A percentile compares a stretch with the other conserved stretches of the same genome.
These are phyloP conservation scores for Yarrowia osloensis DNA, from an alignment of 805 yeast species.

Conservation along the genomic window DNA sequence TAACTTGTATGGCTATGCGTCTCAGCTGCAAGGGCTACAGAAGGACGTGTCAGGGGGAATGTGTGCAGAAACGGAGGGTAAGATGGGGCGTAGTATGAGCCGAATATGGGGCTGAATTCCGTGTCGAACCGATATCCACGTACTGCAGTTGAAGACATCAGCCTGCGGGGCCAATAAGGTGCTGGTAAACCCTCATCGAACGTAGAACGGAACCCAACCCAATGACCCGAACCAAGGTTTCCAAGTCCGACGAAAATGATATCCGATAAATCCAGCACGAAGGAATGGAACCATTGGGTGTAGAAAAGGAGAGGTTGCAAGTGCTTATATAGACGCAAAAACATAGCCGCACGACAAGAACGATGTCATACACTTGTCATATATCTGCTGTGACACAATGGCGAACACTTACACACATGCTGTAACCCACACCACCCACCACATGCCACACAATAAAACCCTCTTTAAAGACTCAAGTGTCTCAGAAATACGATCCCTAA, in stretches of 20 bases:
- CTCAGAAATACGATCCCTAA: neutral
- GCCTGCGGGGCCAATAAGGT: neutral
- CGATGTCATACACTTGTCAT: neutral
- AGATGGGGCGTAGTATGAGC: neutral
- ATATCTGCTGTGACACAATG: no score
- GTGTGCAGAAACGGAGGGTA: neutral
- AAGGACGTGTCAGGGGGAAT: neutral
- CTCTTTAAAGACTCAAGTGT: neutral
- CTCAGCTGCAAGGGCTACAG: slow-evolving; percentile 13
- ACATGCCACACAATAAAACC: no score
- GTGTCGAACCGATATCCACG: no score
- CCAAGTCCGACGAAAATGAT: neutral
- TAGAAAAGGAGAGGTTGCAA: no score
- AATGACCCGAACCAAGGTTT: neutral
- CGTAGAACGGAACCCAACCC: neutral
- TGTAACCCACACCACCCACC: no score
- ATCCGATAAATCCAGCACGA: neutral
- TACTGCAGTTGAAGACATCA: no score
- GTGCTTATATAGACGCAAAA: neutral
- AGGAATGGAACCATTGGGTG: neutral
- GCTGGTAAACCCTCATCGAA: neutral
- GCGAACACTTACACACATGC: neutral
- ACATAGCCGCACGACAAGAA: neutral
- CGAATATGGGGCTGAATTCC: no score
- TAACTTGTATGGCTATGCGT: no score